Evolutionary conservation across 1,284 basidiomycete species (phyloP).

Genomic region (Farysia itapuensis): DNA sequence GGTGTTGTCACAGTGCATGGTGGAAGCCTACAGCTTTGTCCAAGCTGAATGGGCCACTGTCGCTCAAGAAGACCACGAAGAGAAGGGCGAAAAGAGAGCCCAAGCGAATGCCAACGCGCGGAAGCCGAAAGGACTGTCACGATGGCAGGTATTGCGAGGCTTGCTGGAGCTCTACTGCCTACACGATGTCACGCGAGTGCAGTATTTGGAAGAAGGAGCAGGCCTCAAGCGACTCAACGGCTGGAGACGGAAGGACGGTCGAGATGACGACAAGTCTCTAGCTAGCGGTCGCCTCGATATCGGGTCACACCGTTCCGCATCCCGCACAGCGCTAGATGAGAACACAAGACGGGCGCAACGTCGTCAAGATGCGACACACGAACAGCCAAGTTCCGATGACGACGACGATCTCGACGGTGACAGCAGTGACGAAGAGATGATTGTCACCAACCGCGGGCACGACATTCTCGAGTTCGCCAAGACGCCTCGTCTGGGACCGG

Average conservation of each 20-base stretch:
- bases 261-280: not conserved
- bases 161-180: constrained; percentile 51
- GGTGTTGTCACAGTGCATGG: constrained; percentile 44
- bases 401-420: constrained; percentile 20
- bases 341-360: constrained; percentile 1
- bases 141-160: constrained; percentile 50
- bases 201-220: constrained; percentile 47
- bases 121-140: constrained; percentile 40
- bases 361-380: not conserved
- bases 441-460: constrained; percentile 50
- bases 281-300: constrained; percentile 26
- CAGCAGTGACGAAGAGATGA: constrained; percentile 47
- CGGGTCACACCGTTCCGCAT: constrained; percentile 26
- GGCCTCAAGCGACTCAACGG: constrained; percentile 39
- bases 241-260: constrained; percentile 13
- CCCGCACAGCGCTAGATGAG: constrained; percentile 17
- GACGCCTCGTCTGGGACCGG: constrained; percentile 33
- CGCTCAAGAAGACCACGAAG: constrained; percentile 54
- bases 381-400: constrained; percentile 1
- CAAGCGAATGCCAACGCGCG: constrained; percentile 2
- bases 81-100: constrained; percentile 18
- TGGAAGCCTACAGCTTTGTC: constrained; percentile 52
- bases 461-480: constrained; percentile 56
- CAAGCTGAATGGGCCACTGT: constrained; percentile 55
- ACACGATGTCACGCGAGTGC: constrained; percentile 51